A percentile compares a stretch with the other conserved stretches of the same genome.
Conservation (phyloP, 768 basidiomycete genomes). For the Lactarius akahatsu region DNA sequence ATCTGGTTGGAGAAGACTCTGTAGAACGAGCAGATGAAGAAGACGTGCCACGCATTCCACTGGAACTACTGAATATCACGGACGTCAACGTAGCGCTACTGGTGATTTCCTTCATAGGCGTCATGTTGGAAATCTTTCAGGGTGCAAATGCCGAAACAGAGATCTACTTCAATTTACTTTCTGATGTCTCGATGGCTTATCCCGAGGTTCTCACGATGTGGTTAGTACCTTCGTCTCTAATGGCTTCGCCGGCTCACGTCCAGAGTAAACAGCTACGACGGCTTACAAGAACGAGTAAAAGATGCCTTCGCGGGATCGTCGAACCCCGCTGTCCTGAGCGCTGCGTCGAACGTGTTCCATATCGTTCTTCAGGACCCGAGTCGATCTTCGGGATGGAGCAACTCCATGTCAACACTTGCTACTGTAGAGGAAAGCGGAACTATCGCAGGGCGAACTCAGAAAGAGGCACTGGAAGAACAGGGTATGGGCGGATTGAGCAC, state of each 20-base stretch:
- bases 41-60: constrained; percentile 52
- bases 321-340: constrained; percentile 66
- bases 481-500: constrained; percentile 74
- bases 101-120: constrained; percentile 68
- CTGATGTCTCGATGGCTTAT: constrained; percentile 63
- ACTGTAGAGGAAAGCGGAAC: constrained; percentile 54
- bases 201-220: constrained; percentile 72
- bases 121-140: constrained; percentile 72
- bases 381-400: constrained; percentile 43
- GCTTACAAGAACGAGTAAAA: constrained; percentile 70
- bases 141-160: constrained; percentile 81
- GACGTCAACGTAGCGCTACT: constrained; percentile 70
- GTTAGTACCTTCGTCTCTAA: constrained; percentile 46
- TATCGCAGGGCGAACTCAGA: constrained; percentile 49
- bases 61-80: constrained; percentile 57
- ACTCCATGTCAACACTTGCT: constrained; percentile 63
- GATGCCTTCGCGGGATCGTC: constrained; percentile 70
- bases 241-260: constrained; percentile 8
- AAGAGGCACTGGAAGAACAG: constrained; percentile 63
- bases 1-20: constrained; percentile 46
- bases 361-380: constrained; percentile 59
- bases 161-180: constrained; percentile 73
- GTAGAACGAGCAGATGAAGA: constrained; percentile 40
- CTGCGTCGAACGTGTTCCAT: constrained; percentile 75
- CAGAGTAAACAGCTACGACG: constrained; percentile 57